phyloP scores from a whole-genome alignment of 768 basidiomycete species.

The Auricularia sp. region DNA sequence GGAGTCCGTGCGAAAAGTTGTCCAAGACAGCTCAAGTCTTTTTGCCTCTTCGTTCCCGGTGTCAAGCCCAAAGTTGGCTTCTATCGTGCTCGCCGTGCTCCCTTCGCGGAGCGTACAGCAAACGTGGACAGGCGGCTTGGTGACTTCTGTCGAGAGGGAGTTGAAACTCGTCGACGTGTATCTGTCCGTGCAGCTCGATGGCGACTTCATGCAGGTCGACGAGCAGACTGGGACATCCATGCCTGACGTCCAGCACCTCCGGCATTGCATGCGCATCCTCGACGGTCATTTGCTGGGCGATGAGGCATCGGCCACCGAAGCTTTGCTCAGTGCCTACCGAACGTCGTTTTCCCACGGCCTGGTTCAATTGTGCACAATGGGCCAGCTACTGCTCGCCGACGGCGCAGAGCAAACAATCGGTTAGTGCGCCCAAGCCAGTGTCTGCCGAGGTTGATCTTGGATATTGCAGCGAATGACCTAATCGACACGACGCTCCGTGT shows the following conservation, averaged over 20 bases:
- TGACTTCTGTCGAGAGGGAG: not conserved
- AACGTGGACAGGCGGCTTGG: not conserved
- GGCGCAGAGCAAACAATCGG: conserved; percentile 12
- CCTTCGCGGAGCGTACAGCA: not conserved
- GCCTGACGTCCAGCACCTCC: not conserved
- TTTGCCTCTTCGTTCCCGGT: not conserved
- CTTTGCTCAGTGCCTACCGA: conserved; percentile 26
- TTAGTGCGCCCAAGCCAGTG: conserved; percentile 8
- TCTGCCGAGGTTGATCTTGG: not conserved
- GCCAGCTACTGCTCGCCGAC: conserved; percentile 29
- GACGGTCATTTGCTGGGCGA: conserved; percentile 54
- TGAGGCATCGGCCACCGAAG: conserved; percentile 28
- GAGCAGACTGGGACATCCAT: not conserved
- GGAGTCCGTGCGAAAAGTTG: not conserved
- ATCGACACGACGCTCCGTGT: conserved; percentile 52
- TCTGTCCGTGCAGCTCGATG: not conserved
- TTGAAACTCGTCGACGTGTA: not conserved
- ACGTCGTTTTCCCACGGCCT: conserved; percentile 39
- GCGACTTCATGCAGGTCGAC: not conserved
- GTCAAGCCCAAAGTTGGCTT: not conserved
- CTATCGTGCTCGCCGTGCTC: not conserved
- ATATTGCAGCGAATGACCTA: conserved; percentile 32
- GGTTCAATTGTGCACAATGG: conserved; percentile 39
- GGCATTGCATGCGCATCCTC: conserved; percentile 44
- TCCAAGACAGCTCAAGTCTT: not conserved